Evolutionary conservation across 2,329 filamentous ascomycete genomes (phyloP).

Genomic region (Clonostachys chloroleuca): DNA sequence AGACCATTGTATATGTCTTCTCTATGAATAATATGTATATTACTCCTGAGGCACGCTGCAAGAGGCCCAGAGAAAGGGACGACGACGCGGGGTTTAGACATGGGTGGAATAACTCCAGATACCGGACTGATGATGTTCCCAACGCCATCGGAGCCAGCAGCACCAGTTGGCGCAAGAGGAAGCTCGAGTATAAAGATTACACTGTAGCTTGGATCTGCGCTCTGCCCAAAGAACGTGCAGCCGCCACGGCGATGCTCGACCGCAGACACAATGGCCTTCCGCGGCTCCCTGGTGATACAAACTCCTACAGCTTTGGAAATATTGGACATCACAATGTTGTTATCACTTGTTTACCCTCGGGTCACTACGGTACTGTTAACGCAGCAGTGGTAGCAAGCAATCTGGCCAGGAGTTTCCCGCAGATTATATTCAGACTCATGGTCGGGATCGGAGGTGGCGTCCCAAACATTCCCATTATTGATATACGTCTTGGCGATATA

Average conservation of each 20-base stretch:
- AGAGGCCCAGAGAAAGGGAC: too few species aligned
- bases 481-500: conserved; percentile 11
- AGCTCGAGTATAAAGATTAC: background rate
- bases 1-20: too few species aligned
- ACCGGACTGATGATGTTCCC: too few species aligned
- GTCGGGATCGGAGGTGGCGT: conserved; percentile 13
- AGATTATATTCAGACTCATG: conserved; percentile 10
- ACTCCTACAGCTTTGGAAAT: background rate
- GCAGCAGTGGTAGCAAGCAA: conserved; percentile 19
- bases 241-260: conserved; percentile 15
- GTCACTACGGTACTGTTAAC: conserved; percentile 17
- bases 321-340: conserved; percentile 21
- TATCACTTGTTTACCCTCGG: conserved; percentile 20
- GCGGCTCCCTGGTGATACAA: conserved; percentile 1
- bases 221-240: conserved; percentile 13
- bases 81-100: too few species aligned
- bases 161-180: too few species aligned
- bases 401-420: conserved; percentile 23
- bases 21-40: too few species aligned
- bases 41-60: too few species aligned
- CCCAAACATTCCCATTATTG: conserved; percentile 6
- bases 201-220: conserved; percentile 14
- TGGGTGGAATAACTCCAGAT: too few species aligned
- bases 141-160: too few species aligned
- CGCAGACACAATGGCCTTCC: conserved; percentile 5